Base-by-base conservation (phyloP, 106 monocot genomes). In the Dactylorhiza incarnata region DNA sequence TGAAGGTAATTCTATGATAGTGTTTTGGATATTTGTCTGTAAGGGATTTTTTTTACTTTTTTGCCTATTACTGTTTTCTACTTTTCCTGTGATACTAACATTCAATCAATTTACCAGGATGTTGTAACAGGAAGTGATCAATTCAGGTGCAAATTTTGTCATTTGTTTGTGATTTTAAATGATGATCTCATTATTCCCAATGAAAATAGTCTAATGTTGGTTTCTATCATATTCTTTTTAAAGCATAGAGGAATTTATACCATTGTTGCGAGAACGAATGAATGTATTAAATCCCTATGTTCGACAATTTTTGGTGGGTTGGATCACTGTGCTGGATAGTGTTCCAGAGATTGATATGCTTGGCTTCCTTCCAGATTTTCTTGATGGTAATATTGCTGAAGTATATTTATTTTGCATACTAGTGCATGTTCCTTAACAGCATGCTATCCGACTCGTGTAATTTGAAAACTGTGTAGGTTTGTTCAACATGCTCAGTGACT, bases 311-410 rank as follows among this genome's bases (percentile, higher is more conserved):
- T 84, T 99, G 89, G 97, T 99, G 77, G 91, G 97, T 52, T 99
- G 97, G 97, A 99, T 99, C 74, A 99, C 97, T 16, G 97, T 91
- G 10, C 81, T 99, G 76, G 97, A 99, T 74, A 91, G 91, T 77
- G 89, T 89, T 73, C 97, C 97, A 77, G 97, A 99, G 75, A 99
- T 99, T 85, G 97, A 99, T 77, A 94, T 99, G 97, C 97, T 99
- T 83, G 94, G 97, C 74, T 99, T 99, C 78, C 97, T 99, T 75
- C 97, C 97, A 68, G 97, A 99, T 91, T 94, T 99, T 86, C 97
- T 99, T 83, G 97, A 94, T 89, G 97, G 97, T 99, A 91, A 81
- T 72, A 26, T 45, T 74, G 14, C 79, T 73, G 53, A 70, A 53
- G 51, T 49, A 24, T 7, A 53, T 17, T 58, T 47, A 59, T 7